Evolutionary conservation across 768 basidiomycete species (phyloP), one percentile per base, ranked within the genome.

Genomic region (Termitomyces sp.): DNA sequence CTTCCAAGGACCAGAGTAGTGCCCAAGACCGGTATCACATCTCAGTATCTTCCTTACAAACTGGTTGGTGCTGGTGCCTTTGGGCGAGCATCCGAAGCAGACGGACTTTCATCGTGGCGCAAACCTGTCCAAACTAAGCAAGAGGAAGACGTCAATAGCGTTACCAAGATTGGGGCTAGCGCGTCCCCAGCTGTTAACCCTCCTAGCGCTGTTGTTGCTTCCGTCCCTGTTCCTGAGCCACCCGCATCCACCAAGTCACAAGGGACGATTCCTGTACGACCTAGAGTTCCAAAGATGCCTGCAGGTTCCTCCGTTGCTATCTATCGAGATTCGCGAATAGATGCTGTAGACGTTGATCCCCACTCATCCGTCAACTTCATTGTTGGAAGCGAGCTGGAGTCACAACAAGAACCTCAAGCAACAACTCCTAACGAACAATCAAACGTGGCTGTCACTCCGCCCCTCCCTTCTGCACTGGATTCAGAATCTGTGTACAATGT

Each of bases 311-410:
- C 78, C 43, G 85, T 91, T 54, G 88, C 85, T 36, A 88, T 89
- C 70, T 86, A 86, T 69, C 85, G 87, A 40, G 81, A 84, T 66
- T 82, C 82, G 7, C 77, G 78, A 33, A 77, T 83, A 38, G 81
- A 84, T 56, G 69, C 71, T 16, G 75, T 79, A 33, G 76, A 74
- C 57, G 72, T 73, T 38, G 80, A 83, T 63, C 63, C 77, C 4
- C 80, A 77, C 55, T 67, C 76, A 16, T 61, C 76, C 10, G 87
- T 92, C 57, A 85, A 81, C 61, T 94, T 94, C 73, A 89, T 85
- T 48, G 88, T 93, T 46, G 81, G 75, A 56, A 92, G 90, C 65
- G 92, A 93, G 70, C 66, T 93, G 54, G 90, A 76, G 50, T 59
- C 68, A n/a, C 60, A 53, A 48, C 64, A 64, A 54, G 58, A 47